Conservation (phyloP, 2,329 filamentous ascomycete species). For the Hypoxylon sp. region DNA sequence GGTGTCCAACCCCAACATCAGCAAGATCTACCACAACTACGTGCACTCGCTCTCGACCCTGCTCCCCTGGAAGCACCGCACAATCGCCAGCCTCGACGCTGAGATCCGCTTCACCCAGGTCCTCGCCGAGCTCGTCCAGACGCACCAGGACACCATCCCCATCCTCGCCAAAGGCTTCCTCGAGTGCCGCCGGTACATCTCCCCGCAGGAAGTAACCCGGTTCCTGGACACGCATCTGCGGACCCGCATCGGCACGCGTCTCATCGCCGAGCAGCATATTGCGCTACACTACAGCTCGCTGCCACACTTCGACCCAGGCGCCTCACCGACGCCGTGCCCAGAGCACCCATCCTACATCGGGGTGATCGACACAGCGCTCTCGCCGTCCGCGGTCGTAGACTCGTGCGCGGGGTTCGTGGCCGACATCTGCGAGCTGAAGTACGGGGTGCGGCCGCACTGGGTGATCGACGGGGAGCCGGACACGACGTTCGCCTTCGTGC, state of each 20-base stretch:
- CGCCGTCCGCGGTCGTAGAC: slow-evolving; percentile 85
- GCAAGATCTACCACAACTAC: slow-evolving; percentile 96
- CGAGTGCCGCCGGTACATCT: slow-evolving; percentile 93
- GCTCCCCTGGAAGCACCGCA: slow-evolving; percentile 81
- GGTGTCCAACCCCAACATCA: slow-evolving; percentile 96
- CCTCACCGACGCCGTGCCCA: slow-evolving; percentile 65
- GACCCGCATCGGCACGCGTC: slow-evolving; percentile 90
- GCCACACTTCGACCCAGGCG: slow-evolving; percentile 74
- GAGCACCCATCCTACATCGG: slow-evolving; percentile 83
- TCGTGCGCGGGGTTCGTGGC: slow-evolving; percentile 91
- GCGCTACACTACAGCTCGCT: slow-evolving; percentile 83
- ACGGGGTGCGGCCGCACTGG: slow-evolving; percentile 86
- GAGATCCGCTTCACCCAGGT: slow-evolving; percentile 93
- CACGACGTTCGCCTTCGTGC: slow-evolving; percentile 93
- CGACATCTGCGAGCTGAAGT: slow-evolving; percentile 96
- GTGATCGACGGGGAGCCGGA: slow-evolving; percentile 87
- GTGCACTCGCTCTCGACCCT: slow-evolving; percentile 92
- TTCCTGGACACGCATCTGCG: slow-evolving; percentile 96
- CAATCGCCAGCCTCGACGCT: slow-evolving; percentile 83
- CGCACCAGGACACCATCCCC: slow-evolving; percentile 94
- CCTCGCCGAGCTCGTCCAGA: slow-evolving; percentile 94
- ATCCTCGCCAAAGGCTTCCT: slow-evolving; percentile 92
- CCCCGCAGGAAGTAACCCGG: slow-evolving; percentile 82
- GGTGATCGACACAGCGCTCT: slow-evolving; percentile 92
- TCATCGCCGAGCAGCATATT: slow-evolving; percentile 97